Percentiles rank a stretch among this genome's conserved stretches.
These are phyloP conservation scores for Balansia obtecta DNA, from an alignment of 2,329 filamentous ascomycete species.

Conservation along the genomic window DNA sequence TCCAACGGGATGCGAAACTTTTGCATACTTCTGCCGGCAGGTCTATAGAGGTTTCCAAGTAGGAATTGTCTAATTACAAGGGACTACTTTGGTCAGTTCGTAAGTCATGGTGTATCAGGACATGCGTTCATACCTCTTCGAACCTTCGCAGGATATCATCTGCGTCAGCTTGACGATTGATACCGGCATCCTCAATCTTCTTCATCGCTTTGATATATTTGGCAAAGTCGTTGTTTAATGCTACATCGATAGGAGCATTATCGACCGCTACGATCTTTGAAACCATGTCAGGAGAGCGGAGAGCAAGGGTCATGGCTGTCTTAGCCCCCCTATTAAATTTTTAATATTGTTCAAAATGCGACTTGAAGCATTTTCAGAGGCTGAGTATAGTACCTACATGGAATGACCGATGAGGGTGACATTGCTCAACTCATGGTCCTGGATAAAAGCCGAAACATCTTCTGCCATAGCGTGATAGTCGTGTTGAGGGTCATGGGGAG, in stretches of 20 bases:
- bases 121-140: constrained; percentile 42
- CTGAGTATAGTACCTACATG: constrained; percentile 45
- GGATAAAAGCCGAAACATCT: constrained; percentile 71
- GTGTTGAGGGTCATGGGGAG: constrained; percentile 63
- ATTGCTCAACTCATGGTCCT: constrained; percentile 53
- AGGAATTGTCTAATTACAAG: constrained; percentile 81
- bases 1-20: constrained; percentile 72
- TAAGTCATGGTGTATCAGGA: neutral
- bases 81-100: constrained; percentile 24
- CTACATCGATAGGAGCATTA: constrained; percentile 78
- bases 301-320: constrained; percentile 75
- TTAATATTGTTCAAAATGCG: neutral
- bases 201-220: constrained; percentile 79
- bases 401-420: constrained; percentile 83
- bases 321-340: constrained; percentile 61
- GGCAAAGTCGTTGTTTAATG: constrained; percentile 60
- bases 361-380: neutral
- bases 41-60: constrained; percentile 66
- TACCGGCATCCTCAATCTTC: constrained; percentile 55
- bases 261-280: constrained; percentile 71
- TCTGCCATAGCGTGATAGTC: constrained; percentile 74
- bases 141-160: constrained; percentile 66
- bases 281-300: constrained; percentile 55
- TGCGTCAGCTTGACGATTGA: constrained; percentile 63
- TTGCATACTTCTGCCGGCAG: constrained; percentile 36